Conservation (phyloP, 2,329 filamentous ascomycete genomes). For the Ophiosphaerella narmari region DNA sequence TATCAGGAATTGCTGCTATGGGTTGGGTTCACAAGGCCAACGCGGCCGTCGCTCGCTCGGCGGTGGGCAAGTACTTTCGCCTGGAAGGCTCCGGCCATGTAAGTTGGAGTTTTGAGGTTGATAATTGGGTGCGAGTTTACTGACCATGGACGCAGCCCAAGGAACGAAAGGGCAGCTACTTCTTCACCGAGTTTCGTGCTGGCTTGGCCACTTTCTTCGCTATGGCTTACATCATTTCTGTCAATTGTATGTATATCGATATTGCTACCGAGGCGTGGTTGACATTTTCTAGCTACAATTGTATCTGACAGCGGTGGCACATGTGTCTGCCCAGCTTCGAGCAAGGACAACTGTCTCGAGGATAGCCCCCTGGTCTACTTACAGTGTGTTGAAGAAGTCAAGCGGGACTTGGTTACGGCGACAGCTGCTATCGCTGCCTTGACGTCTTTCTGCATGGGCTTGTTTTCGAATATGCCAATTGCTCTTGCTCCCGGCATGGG, state of each 20-base stretch:
- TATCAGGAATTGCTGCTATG: slow-evolving; percentile 27
- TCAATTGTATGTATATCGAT: slow-evolving; percentile 52
- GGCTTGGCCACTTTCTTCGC: slow-evolving; percentile 71
- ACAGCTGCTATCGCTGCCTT: slow-evolving; percentile 82
- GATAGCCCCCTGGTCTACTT: slow-evolving; percentile 61
- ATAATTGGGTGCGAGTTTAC: slow-evolving; percentile 2
- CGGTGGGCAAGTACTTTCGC: slow-evolving; percentile 61
- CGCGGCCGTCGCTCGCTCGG: slow-evolving; percentile 37
- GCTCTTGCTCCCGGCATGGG: slow-evolving; percentile 77
- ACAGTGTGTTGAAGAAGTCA: slow-evolving; percentile 66
- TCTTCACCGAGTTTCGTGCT: slow-evolving; percentile 83
- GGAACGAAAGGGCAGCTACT: slow-evolving; percentile 74
- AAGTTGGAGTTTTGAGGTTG: slow-evolving; percentile 46
- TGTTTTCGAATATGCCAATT: slow-evolving; percentile 81
- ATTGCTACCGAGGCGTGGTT: slow-evolving; percentile 1
- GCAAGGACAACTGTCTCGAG: slow-evolving; percentile 55
- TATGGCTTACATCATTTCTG: slow-evolving; percentile 65
- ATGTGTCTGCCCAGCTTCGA: slow-evolving; percentile 66
- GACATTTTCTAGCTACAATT: slow-evolving; percentile 55
- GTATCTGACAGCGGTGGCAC: slow-evolving; percentile 74
- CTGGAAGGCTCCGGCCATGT: slow-evolving; percentile 84
- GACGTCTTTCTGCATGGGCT: slow-evolving; percentile 80
- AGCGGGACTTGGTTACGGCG: slow-evolving; percentile 80
- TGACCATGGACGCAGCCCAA: slow-evolving; percentile 56
- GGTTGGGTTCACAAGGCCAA: slow-evolving; percentile 43